Percentiles rank a stretch among this genome's conserved stretches.
These are phyloP conservation scores for Zoysia matrella DNA, from an alignment of 202 grass and related monocot species.

Conservation along the genomic window DNA sequence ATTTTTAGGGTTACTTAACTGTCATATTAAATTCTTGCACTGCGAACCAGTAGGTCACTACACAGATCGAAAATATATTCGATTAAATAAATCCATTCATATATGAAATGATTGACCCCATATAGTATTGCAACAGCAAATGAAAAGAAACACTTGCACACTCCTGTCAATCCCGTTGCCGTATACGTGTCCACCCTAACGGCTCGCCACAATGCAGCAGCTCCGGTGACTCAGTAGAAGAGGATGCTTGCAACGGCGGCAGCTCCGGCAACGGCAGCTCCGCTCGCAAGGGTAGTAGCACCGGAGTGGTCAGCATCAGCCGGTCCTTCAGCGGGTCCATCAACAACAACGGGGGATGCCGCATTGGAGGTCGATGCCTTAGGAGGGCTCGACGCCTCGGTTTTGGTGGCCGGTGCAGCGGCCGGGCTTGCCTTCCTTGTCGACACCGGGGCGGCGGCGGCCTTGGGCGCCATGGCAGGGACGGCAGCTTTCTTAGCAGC, in stretches of 20 bases:
- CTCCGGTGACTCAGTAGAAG: constrained; percentile 43
- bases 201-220: constrained; percentile 11
- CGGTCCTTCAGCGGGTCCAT: constrained; percentile 37
- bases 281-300: not conserved
- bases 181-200: not conserved
- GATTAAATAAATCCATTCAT: constrained; percentile 28
- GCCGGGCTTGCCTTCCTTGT: constrained; percentile 33
- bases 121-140: constrained; percentile 30
- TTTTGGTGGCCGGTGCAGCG: constrained; percentile 22
- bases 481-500: not conserved
- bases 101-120: constrained; percentile 40
- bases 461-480: constrained; percentile 20
- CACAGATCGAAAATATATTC: not conserved
- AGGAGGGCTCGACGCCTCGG: constrained; percentile 24
- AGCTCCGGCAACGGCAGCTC: not conserved
- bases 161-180: constrained; percentile 24
- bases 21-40: not conserved
- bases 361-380: not conserved
- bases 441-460: not conserved
- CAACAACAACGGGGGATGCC: not conserved
- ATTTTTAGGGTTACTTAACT: not conserved
- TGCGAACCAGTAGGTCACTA: not conserved
- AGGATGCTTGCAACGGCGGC: constrained; percentile 28
- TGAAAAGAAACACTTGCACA: constrained; percentile 24
- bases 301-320: constrained; percentile 40